Evolutionary conservation across 2,329 filamentous ascomycete genomes (phyloP).

Genomic region (Mariannaea sp.): DNA sequence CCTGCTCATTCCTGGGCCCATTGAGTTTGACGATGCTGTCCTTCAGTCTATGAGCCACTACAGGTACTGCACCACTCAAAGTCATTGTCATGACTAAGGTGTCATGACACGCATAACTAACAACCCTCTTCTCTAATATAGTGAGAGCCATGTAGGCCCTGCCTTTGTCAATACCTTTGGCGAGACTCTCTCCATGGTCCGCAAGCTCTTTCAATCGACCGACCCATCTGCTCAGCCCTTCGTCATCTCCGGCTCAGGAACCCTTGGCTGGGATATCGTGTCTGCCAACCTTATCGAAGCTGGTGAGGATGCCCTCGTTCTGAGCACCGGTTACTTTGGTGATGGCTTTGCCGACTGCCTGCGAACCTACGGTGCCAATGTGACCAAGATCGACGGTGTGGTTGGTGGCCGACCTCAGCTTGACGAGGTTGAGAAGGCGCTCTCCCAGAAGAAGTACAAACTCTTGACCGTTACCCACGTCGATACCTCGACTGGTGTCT

Average conservation of each 20-base stretch:
- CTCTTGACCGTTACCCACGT: slow-evolving; percentile 93
- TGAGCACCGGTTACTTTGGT: slow-evolving; percentile 97
- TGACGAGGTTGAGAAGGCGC: slow-evolving; percentile 82
- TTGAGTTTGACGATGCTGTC: slow-evolving; percentile 98
- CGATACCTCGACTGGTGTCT: slow-evolving; percentile 93
- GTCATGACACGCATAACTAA: slow-evolving; percentile 11
- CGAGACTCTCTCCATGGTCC: slow-evolving; percentile 84
- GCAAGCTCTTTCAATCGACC: slow-evolving; percentile 92
- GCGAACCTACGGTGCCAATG: slow-evolving; percentile 85
- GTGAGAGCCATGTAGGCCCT: slow-evolving; percentile 90
- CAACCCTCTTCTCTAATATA: slow-evolving; percentile 43
- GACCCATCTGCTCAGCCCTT: slow-evolving; percentile 85
- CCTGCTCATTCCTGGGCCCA: slow-evolving; percentile 93
- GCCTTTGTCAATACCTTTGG: slow-evolving; percentile 90
- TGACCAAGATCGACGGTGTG: slow-evolving; percentile 86
- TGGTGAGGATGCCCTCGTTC: slow-evolving; percentile 87
- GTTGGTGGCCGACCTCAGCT: slow-evolving; percentile 88
- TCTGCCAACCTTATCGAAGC: slow-evolving; percentile 90
- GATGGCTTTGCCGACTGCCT: slow-evolving; percentile 94
- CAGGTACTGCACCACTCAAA: slow-evolving; percentile 63
- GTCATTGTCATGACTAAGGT: neutral
- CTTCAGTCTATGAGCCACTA: slow-evolving; percentile 94
- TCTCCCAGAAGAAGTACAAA: slow-evolving; percentile 93
- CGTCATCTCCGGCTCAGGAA: slow-evolving; percentile 91
- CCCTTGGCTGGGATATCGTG: slow-evolving; percentile 94